Percentiles rank a stretch among this genome's conserved stretches.
These are phyloP conservation scores for Pseudocercospora macadamiae DNA, from an alignment of 2,329 filamentous ascomycete species.

Conservation along the genomic window DNA sequence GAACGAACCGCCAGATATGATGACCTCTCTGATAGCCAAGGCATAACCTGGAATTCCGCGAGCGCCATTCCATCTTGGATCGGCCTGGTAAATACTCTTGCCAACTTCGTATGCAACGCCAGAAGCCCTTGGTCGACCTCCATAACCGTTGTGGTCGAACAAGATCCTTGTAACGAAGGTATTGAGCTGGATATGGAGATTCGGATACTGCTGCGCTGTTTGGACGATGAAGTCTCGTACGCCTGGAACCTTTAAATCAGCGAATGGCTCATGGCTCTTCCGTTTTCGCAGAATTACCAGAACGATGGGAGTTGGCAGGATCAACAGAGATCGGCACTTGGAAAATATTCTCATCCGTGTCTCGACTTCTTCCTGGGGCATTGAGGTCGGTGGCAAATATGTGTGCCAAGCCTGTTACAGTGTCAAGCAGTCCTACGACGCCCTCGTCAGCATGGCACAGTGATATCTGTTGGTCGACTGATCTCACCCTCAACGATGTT, in stretches of 20 bases:
- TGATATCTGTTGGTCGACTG: slow-evolving; percentile 42
- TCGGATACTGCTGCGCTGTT: slow-evolving; percentile 35
- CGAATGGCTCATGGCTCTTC: no score
- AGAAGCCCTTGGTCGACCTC: slow-evolving; percentile 47
- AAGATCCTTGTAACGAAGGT: slow-evolving; percentile 66
- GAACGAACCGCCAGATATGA: slow-evolving; percentile 58
- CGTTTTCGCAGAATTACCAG: no score
- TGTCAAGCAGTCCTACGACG: background rate
- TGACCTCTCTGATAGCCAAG: slow-evolving; percentile 48
- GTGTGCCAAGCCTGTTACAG: background rate
- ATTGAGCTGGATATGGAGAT: slow-evolving; percentile 61
- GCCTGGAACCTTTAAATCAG: background rate
- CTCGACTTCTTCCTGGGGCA: slow-evolving; percentile 48
- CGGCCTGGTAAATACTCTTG: slow-evolving; percentile 42
- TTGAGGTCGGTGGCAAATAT: slow-evolving; percentile 42
- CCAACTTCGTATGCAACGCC: slow-evolving; percentile 49
- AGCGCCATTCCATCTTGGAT: slow-evolving; percentile 38
- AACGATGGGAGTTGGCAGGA: slow-evolving; percentile 41
- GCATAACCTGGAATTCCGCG: slow-evolving; percentile 45
- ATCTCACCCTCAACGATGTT: slow-evolving; percentile 28
- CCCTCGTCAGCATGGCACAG: slow-evolving; percentile 43
- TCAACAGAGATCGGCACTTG: slow-evolving; percentile 62
- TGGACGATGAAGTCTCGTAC: slow-evolving; percentile 57
- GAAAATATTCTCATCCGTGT: slow-evolving; percentile 54
- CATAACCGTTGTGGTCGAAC: slow-evolving; percentile 64